Percentiles rank a stretch among this genome's conserved stretches.
phyloP scores from a whole-genome alignment of 164 flowering plant species.

The Paratinospora sagittata region DNA sequence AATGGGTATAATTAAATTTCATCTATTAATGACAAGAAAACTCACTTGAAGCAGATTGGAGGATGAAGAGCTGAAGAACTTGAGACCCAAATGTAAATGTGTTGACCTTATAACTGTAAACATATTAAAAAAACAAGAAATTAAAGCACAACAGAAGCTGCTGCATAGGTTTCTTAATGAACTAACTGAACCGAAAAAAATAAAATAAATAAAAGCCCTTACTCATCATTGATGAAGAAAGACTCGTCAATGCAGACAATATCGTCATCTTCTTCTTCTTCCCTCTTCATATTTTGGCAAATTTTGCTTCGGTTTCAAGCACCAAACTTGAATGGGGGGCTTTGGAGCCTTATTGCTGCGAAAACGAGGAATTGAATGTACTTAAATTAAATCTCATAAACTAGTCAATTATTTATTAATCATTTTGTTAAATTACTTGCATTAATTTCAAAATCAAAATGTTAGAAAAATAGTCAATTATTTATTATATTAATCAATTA shows the following conservation, averaged over 20 bases:
- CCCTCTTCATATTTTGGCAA: constrained; percentile 1
- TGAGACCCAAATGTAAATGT: constrained; percentile 78
- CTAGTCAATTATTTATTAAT: too few relatives aligned
- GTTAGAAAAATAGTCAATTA: too few relatives aligned
- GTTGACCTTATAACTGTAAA: constrained; percentile 71
- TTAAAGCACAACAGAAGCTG: neutral
- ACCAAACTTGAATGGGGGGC: too few relatives aligned
- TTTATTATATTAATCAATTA: too few relatives aligned
- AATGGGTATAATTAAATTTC: neutral
- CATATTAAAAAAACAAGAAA: constrained; percentile 5
- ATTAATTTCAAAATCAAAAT: too few relatives aligned
- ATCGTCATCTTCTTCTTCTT: constrained; percentile 39
- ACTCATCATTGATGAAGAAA: constrained; percentile 86
- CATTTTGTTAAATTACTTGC: too few relatives aligned
- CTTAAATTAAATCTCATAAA: too few relatives aligned
- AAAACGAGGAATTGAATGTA: too few relatives aligned
- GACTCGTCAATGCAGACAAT: constrained; percentile 71
- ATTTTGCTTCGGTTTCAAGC: neutral
- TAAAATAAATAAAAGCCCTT: constrained; percentile 1
- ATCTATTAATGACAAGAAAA: neutral
- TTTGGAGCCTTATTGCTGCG: too few relatives aligned
- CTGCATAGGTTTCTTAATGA: neutral
- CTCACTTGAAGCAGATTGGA: constrained; percentile 88
- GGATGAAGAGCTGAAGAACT: constrained; percentile 65
- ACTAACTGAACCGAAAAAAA: constrained; percentile 1